Percentiles rank a stretch among this genome's conserved stretches.
Evolutionary conservation across 176 grass and related monocot species (phyloP).

Genomic region (Rhynchospora pubera): DNA sequence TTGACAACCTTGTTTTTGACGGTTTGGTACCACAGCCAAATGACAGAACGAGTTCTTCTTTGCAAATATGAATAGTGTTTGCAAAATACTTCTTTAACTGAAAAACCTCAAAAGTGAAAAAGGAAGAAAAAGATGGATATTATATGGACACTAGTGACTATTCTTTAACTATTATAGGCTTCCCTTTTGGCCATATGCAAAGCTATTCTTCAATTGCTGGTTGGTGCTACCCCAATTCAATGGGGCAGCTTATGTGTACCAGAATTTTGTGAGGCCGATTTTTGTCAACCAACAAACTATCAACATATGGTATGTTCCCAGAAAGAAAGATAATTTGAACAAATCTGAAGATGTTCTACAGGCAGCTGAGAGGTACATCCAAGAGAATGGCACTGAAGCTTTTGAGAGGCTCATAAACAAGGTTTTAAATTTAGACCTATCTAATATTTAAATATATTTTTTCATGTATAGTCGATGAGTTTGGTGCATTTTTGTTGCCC

Average conservation of each 20-base stretch:
- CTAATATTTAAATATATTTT: not conserved
- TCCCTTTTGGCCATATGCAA: conserved; percentile 94
- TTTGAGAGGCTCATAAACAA: conserved; percentile 88
- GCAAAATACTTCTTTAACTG: not conserved
- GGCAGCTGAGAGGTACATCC: conserved; percentile 85
- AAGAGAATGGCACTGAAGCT: conserved; percentile 79
- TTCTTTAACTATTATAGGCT: conserved; percentile 41
- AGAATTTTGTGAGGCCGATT: conserved; percentile 77
- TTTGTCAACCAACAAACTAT: conserved; percentile 70
- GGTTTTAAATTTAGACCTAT: conserved; percentile 39
- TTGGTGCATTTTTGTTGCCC: not conserved
- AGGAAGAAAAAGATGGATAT: not conserved
- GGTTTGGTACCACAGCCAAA: not conserved
- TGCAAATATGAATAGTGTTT: not conserved
- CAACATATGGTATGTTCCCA: conserved; percentile 66
- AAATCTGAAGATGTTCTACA: conserved; percentile 83
- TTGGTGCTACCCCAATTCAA: conserved; percentile 86
- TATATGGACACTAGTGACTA: not conserved
- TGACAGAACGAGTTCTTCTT: not conserved
- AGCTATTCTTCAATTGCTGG: conserved; percentile 90
- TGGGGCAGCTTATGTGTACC: conserved; percentile 90
- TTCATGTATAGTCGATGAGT: not conserved
- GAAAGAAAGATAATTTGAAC: conserved; percentile 37
- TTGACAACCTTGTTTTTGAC: not conserved
- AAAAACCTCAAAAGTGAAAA: not conserved